Evolutionary conservation across 768 basidiomycete genomes (phyloP).

Genomic region (Daedaleopsis nitida): DNA sequence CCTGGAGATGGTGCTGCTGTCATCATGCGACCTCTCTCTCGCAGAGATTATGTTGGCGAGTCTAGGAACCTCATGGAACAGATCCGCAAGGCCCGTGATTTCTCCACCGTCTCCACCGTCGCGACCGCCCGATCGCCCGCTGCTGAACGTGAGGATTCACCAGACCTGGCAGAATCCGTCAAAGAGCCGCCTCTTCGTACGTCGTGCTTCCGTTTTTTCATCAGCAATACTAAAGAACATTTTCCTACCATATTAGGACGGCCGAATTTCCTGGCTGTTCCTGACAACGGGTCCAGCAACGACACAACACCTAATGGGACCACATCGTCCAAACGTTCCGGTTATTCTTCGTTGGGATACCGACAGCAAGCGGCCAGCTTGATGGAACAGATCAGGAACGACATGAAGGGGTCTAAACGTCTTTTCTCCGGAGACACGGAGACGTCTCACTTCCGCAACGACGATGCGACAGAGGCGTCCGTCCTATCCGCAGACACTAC

Average conservation of each 20-base stretch:
- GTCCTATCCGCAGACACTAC: constrained; percentile 10
- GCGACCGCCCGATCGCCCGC: constrained; percentile 41
- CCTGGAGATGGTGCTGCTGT: constrained; percentile 46
- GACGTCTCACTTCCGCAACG: constrained; percentile 39
- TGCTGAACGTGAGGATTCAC: constrained; percentile 4
- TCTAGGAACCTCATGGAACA: constrained; percentile 77
- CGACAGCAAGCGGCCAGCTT: constrained; percentile 75
- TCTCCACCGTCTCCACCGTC: constrained; percentile 72
- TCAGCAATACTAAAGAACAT: background rate
- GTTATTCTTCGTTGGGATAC: constrained; percentile 67
- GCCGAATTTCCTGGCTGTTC: constrained; percentile 16
- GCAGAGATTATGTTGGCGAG: constrained; percentile 78
- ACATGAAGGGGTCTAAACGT: constrained; percentile 74
- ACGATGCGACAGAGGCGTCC: constrained; percentile 16
- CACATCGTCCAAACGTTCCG: constrained; percentile 34
- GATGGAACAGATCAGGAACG: constrained; percentile 85
- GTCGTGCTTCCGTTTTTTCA: background rate
- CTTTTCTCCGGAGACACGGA: constrained; percentile 71
- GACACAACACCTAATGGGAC: constrained; percentile 26
- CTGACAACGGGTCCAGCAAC: constrained; percentile 19
- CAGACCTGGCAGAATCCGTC: background rate
- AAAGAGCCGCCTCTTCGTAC: background rate
- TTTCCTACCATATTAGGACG: constrained; percentile 1
- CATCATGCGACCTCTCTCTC: constrained; percentile 50
- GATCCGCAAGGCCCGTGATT: constrained; percentile 76